A percentile compares a stretch with the other conserved stretches of the same genome.
Conservation (phyloP, 345 rosid species). For the Populus pruinosa region DNA sequence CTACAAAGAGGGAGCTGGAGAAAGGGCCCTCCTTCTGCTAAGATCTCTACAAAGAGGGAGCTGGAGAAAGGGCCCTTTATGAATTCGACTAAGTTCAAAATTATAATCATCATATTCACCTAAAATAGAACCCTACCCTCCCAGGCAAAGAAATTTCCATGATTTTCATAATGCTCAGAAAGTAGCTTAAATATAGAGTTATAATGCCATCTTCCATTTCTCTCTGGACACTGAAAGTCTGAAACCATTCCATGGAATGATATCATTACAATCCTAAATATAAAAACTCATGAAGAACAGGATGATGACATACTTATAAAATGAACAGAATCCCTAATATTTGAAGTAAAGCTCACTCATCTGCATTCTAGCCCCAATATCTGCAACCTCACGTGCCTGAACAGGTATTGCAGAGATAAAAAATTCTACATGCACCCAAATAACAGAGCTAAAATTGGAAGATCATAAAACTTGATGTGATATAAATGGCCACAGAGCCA, state of each 20-base stretch:
- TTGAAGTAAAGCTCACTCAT: neutral
- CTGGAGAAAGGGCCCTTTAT: neutral
- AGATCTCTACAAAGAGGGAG: neutral
- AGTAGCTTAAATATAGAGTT: neutral
- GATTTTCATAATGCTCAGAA: neutral
- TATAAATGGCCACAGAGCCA: neutral
- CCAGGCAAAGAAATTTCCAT: neutral
- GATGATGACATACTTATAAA: neutral
- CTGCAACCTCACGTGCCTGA: neutral
- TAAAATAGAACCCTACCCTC: neutral
- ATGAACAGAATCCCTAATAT: neutral
- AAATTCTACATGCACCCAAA: neutral
- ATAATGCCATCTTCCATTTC: neutral
- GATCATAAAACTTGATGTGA: neutral
- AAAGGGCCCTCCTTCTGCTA: neutral
- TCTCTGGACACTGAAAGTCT: neutral
- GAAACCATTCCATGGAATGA: neutral
- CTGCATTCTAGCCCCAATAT: neutral
- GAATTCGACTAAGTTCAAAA: neutral
- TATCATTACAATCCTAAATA: neutral
- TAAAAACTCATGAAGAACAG: neutral
- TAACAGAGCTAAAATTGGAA: neutral
- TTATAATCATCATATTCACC: neutral
- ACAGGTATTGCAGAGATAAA: neutral
- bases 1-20: neutral